Conservation (phyloP, 176 grass and related monocot species). For the Areca catechu region DNA sequence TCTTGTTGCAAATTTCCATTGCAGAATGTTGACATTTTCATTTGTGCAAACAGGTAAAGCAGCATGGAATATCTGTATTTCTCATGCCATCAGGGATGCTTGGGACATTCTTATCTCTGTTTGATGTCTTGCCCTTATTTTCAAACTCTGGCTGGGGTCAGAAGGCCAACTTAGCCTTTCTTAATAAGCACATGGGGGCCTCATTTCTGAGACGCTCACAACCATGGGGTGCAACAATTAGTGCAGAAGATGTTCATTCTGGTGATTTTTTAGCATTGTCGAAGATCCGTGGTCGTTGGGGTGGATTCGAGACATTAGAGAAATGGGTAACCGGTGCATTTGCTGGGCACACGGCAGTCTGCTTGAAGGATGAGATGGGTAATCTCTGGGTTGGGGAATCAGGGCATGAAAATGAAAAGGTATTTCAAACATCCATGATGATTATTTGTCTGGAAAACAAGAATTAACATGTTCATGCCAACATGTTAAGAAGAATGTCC, state of each 20-base stretch:
- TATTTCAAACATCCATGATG: constrained; percentile 15
- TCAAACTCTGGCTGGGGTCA: constrained; percentile 92
- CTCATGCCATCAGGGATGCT: constrained; percentile 97
- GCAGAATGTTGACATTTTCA: constrained; percentile 14
- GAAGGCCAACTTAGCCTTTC: constrained; percentile 82
- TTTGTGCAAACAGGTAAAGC: constrained; percentile 61
- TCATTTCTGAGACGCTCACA: constrained; percentile 60
- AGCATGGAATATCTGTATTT: constrained; percentile 85
- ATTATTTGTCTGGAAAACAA: too few species aligned
- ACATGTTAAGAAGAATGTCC: too few species aligned
- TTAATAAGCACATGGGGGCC: constrained; percentile 89
- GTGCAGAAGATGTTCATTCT: constrained; percentile 59
- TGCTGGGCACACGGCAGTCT: constrained; percentile 90
- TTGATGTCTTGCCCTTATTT: constrained; percentile 84
- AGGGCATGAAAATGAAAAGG: constrained; percentile 90
- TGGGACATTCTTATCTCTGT: constrained; percentile 70
- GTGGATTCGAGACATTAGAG: constrained; percentile 89
- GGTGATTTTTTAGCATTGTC: constrained; percentile 90
- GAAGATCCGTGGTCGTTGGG: constrained; percentile 92
- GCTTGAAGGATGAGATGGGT: constrained; percentile 80
- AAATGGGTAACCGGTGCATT: constrained; percentile 99
- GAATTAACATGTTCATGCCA: too few species aligned
- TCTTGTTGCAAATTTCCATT: constrained; percentile 14
- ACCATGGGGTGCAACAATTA: constrained; percentile 54
- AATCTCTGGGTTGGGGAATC: constrained; percentile 90